Evolutionary conservation across 352 stramenopile genomes (phyloP), one percentile per base, ranked within the genome.

Genomic region (Bremia lactucae): DNA sequence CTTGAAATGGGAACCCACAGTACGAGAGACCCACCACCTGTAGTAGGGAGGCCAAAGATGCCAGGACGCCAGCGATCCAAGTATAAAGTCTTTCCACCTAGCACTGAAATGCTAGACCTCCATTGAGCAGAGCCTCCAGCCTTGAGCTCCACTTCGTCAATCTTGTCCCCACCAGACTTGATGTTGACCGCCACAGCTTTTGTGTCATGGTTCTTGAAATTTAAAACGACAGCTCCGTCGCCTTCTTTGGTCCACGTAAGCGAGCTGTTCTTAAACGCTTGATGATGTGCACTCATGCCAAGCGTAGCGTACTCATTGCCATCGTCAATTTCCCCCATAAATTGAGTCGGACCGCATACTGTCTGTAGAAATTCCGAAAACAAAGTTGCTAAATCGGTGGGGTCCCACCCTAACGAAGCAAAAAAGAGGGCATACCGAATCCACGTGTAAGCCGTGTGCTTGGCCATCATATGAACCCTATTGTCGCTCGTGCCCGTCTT

Each of bases 81-180:
- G 50, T 82, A 86, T 39, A 83, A 10, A 7, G 73, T 86, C 58
- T 83, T 86, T 37, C 70, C 62, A 33, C 62, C 46, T 15, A 78
- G 60, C 0, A 42, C 46, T 6, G 46, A 45, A 10, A 72, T 49
- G 6, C 31, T 61, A 28, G 59, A 61, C 6, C 21, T 65, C 66
- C 66, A 78, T 18, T 53, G 25, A 16, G 44, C 63, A 3, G 46
- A 68, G 9, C 21, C n/a, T 7, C 66, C 66, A 22, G 51, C 53
- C 14, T 54, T 48, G 11, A 78, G 40, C 2, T 57, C 24, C 8
- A 78, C 61, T 21, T 72, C 34, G 25, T 62, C 48, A 20, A 71
- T 58, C 18, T 62, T 59, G 14, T 55, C 33, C 29, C 67, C 67
- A 14, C 60, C 67, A 6, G 67, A 75, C 36, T 61, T 46, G 19